Base-by-base conservation (phyloP, 1,284 basidiomycete genomes). In the Ceraceosorus guamensis region DNA sequence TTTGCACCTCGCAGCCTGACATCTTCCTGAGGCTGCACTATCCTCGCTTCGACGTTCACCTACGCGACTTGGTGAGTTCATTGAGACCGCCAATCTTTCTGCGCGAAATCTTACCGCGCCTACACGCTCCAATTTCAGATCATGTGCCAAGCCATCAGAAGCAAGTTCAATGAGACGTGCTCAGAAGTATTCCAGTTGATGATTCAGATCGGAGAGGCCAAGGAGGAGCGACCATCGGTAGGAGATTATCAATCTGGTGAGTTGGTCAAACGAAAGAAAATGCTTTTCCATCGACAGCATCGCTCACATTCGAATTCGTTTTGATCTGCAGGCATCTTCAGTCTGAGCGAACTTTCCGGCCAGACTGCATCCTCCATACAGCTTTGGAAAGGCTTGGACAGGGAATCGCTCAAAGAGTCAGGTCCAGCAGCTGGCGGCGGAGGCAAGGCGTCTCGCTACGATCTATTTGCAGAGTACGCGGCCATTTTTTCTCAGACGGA, bases 21-120 rank as follows among this genome's bases (percentile, higher is more conserved):
- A 81, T 87, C 24, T 86, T 86, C 77, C 87, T 91, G 72, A 84
- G 87, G 47, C 82, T 96, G 53, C 91, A 95, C 77, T 87, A 85
- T 70, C 87, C 92, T 65, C 87, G 85, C 65, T 93, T 92, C 77
- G 86, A 89, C 66, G 81, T 91, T 35, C 85, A 89, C 67, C 84
- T 96, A 50, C 86, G 93, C 37, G 92, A 95, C 77, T 82, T 87
- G 76, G 89, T 88, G 43, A n/a, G 37, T 41, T 8, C 37, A 41
- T 8, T n/a, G 37, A n/a, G n/a, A n/a, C n/a, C n/a, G n/a, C n/a
- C n/a, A n/a, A n/a, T 41, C 37, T 8, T 41, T 8, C 37, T n/a
- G 37, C 37, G 37, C 37, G n/a, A 8, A 8, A 41, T n/a, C n/a
- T n/a, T n/a, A n/a, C n/a, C n/a, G 37, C 37, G 37, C 37, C 8